These are phyloP conservation scores for Xylariaceae sp. DNA, from an alignment of 2,329 filamentous ascomycete genomes.

Conservation along the genomic window DNA sequence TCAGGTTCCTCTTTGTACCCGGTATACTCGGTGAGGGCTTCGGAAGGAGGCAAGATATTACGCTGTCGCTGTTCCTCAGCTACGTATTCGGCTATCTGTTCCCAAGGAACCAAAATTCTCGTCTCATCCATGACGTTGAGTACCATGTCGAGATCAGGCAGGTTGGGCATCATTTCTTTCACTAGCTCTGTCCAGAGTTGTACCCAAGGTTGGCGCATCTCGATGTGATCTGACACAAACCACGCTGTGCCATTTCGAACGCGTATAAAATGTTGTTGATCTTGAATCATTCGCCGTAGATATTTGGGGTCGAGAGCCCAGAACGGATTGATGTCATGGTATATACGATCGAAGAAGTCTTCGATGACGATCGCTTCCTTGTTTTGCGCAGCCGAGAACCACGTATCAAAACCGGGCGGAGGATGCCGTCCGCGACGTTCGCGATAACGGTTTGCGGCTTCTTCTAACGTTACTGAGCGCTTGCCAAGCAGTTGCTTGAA, in stretches of 20 bases:
- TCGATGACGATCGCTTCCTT: slow-evolving; percentile 62
- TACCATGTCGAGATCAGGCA: slow-evolving; percentile 72
- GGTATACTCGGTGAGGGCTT: slow-evolving; percentile 53
- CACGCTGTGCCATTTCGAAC: slow-evolving; percentile 53
- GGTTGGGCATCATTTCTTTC: slow-evolving; percentile 53
- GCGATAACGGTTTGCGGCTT: slow-evolving; percentile 63
- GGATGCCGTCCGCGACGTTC: slow-evolving; percentile 63
- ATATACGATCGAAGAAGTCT: slow-evolving; percentile 69
- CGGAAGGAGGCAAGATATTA: slow-evolving; percentile 49
- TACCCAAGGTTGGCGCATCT: slow-evolving; percentile 49
- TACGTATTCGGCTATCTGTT: slow-evolving; percentile 60
- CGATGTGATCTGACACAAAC: slow-evolving; percentile 41
- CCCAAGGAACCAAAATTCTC: slow-evolving; percentile 65
- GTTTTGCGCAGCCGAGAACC: slow-evolving; percentile 61
- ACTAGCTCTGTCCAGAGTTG: slow-evolving; percentile 58
- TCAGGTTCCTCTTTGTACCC: slow-evolving; percentile 44
- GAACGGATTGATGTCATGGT: slow-evolving; percentile 66
- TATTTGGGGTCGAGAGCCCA: slow-evolving; percentile 59
- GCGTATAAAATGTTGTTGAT: slow-evolving; percentile 52
- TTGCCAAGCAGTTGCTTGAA: slow-evolving; percentile 51
- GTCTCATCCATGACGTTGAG: slow-evolving; percentile 71
- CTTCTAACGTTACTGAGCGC: slow-evolving; percentile 55
- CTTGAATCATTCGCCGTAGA: slow-evolving; percentile 47
- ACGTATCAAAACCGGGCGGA: slow-evolving; percentile 66
- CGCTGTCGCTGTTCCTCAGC: slow-evolving; percentile 54